Conservation (phyloP, 2,329 filamentous ascomycete species). For the Aspergillus sp. region DNA sequence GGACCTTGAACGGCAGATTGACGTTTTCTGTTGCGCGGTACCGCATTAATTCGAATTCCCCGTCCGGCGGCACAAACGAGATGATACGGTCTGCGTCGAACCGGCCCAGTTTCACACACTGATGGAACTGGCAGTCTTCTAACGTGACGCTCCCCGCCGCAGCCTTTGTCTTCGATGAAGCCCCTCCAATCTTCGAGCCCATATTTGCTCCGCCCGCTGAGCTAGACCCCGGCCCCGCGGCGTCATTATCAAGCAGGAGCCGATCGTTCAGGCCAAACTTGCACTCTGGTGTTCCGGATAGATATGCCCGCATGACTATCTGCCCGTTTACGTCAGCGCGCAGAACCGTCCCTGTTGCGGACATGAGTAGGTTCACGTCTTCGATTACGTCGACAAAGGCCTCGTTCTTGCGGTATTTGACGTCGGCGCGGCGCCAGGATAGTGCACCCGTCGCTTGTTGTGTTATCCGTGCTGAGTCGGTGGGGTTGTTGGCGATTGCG, state of each 20-base stretch:
- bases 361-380: conserved; percentile 98
- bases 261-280: conserved; percentile 98
- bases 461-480: conserved; percentile 96
- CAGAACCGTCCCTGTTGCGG: conserved; percentile 91
- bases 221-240: conserved; percentile 54
- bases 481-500: conserved; percentile 61
- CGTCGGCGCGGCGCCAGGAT: conserved; percentile 94
- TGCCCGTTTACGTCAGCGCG: conserved; percentile 95
- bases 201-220: conserved; percentile 32
- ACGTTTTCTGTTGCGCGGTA: conserved; percentile 98
- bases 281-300: conserved; percentile 94
- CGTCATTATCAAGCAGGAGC: conserved; percentile 70
- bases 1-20: conserved; percentile 97
- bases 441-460: conserved; percentile 98
- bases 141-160: conserved; percentile 93
- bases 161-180: conserved; percentile 84
- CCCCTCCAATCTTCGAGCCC: conserved; percentile 58
- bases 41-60: conserved; percentile 97
- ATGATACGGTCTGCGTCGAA: conserved; percentile 97
- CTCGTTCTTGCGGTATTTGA: conserved; percentile 99
- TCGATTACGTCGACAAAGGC: conserved; percentile 99
- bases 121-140: conserved; percentile 98
- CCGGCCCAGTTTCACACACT: conserved; percentile 95
- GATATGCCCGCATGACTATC: conserved; percentile 97
- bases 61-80: conserved; percentile 93